Percentiles rank a stretch among this genome's conserved stretches.
phyloP scores from a whole-genome alignment of 176 grass and related monocot genomes.

The Bonia amplexicaulis region DNA sequence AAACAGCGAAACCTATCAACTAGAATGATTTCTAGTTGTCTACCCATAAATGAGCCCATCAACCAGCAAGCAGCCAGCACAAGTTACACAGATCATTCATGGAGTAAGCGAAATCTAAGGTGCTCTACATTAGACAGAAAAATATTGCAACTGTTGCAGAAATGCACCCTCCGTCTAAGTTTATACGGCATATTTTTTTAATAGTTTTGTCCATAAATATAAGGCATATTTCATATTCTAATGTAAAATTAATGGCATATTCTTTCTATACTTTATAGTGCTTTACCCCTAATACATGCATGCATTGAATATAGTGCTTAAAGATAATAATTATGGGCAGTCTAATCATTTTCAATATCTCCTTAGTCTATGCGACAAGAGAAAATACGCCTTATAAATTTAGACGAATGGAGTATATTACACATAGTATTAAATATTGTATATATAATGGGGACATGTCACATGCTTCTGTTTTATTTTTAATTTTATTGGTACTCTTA shows the following conservation, averaged over 20 bases:
- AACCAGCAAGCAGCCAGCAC: neutral
- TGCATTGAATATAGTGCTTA: too few species aligned
- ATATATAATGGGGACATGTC: neutral
- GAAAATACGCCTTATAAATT: too few species aligned
- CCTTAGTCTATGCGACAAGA: too few species aligned
- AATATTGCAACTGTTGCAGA: neutral
- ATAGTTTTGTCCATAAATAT: too few species aligned
- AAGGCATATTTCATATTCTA: too few species aligned
- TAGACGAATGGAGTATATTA: neutral
- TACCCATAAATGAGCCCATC: neutral
- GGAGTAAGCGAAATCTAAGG: neutral
- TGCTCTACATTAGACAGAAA: neutral
- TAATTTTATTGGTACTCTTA: neutral
- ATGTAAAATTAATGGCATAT: too few species aligned
- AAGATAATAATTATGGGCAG: too few species aligned
- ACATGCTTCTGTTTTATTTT: neutral
- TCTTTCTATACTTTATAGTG: too few species aligned
- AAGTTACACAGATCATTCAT: neutral
- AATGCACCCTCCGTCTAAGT: neutral
- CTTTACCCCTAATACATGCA: too few species aligned
- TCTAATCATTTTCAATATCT: too few species aligned
- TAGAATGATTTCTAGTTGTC: neutral
- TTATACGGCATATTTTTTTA: too few species aligned
- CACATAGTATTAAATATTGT: neutral
- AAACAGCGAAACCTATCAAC: neutral